phyloP scores from a whole-genome alignment of 2,329 filamentous ascomycete genomes.

The Neofusicoccum ribis region DNA sequence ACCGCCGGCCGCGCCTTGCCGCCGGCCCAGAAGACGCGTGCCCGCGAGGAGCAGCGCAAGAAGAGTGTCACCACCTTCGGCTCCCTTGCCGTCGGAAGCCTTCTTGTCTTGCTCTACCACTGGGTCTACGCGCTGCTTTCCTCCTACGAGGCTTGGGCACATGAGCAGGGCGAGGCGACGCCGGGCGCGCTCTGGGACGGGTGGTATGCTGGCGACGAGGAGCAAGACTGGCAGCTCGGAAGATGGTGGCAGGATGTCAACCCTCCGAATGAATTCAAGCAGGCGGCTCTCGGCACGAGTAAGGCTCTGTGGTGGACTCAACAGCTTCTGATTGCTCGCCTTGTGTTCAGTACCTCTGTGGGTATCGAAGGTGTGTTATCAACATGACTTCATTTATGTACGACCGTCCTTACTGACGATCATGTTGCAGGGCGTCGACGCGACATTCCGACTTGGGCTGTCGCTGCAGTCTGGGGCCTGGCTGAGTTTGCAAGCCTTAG shows the following conservation, averaged over 20 bases:
- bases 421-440: slow-evolving; percentile 49
- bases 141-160: slow-evolving; percentile 55
- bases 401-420: slow-evolving; percentile 17
- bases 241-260: slow-evolving; percentile 58
- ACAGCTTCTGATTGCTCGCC: slow-evolving; percentile 57
- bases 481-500: slow-evolving; percentile 61
- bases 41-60: slow-evolving; percentile 32
- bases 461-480: slow-evolving; percentile 60
- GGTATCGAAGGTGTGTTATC: slow-evolving; percentile 53
- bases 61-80: slow-evolving; percentile 43
- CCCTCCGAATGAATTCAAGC: slow-evolving; percentile 54
- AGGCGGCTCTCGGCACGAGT: slow-evolving; percentile 56
- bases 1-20: slow-evolving; percentile 35
- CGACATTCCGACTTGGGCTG: slow-evolving; percentile 50
- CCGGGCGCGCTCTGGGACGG: slow-evolving; percentile 44
- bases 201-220: slow-evolving; percentile 39
- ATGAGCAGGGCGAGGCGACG: slow-evolving; percentile 39
- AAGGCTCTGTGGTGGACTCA: slow-evolving; percentile 64
- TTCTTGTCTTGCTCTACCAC: slow-evolving; percentile 48
- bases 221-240: slow-evolving; percentile 40
- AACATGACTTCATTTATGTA: background rate
- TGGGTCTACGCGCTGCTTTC: slow-evolving; percentile 46
- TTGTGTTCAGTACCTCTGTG: slow-evolving; percentile 59
- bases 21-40: slow-evolving; percentile 36
- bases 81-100: slow-evolving; percentile 47